Base-by-base conservation (phyloP, 805 yeast genomes). In the Metschnikowia chrysomelidarum region DNA sequence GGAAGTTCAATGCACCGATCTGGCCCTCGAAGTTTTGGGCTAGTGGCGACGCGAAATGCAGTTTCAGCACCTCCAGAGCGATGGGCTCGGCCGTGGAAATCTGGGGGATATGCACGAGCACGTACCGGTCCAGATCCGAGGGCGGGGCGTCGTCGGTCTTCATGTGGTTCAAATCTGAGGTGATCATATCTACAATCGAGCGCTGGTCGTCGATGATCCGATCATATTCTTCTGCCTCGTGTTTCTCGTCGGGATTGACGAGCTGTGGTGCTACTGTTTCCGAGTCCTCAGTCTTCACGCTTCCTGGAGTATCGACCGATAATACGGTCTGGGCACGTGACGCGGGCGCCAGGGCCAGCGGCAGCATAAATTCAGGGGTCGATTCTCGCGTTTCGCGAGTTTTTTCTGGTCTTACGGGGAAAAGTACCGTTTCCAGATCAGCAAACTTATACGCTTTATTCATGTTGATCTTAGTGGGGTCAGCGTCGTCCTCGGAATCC, bases 1-100 rank as follows among this genome's bases (percentile, higher is more conserved):
- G 96, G 29, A 81, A 68, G 36, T 91, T 75, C 21, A 91, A 53
- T 7, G 74, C 69, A 5, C 97, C 97, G 24, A 87, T 69, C 36
- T 68, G 68, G 1, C 96, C 96, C 7, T 45, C 46, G 30, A 50
- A 36, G 4, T 34, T 33, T 10, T 42, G 46, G 7, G 35, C 40
- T 7, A 26, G 23, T 0, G 32, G 24, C 8, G 42, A 24, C 3
- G 51, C 50, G 15, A 40, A 19, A 40, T 27, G 14, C 38, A 34
- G 27, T 13, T 28, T 30, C n/a, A 33, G 43, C 12, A 4, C 19
- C 10, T 13, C 18, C 9, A 15, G n/a, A 7, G 15, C 13, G 16
- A 11, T 24, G 28, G 10, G 15, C 19, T 13, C 22, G 4, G 10
- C 19, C 4, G 40, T 77, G 41, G 73, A 52, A 23, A 64, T 43